Evolutionary conservation across 2,329 filamentous ascomycete genomes (phyloP), one percentile per base, ranked within the genome.

Genomic region (Aureobasidium sp.): DNA sequence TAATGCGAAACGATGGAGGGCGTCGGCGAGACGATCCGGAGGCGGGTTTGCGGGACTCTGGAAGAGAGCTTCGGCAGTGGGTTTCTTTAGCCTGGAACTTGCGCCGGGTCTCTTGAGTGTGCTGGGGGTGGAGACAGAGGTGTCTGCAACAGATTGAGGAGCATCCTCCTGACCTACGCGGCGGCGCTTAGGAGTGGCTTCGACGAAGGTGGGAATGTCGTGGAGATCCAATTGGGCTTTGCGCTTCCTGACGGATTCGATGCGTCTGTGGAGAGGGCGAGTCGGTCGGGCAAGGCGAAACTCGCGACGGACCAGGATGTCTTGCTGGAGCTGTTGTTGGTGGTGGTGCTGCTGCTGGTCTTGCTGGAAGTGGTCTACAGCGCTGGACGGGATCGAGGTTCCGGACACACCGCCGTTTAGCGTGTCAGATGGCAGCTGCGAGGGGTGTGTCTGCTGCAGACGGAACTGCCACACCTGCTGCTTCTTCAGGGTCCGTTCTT

Each of bases 161-260:
- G 61, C 62, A 45, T 34, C 34, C 9, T 42, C 53, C 15, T 60
- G 60, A 36, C 41, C 49, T 14, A 53, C 52, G 15, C 25, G 49
- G 12, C 42, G 52, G n/a, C 45, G 44, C 45, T 57, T 52, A 20
- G 12, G 53, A 25, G 44, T 55, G 31, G 49, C 64, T 47, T 65
- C 64, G 51, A 65, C 59, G 52, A 65, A 65, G n/a, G 57, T 65
- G 22, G 64, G 62, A 11, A 65, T 65, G 34, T 63, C 64, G 34
- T 55, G 49, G 22, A 14, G n/a, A 17, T 62, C 60, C 25, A 31
- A 41, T 39, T 62, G 60, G 31, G 42, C 51, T 34, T 62, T 62
- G 27, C 60, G 48, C 42, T 62, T 62, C 31, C 51, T 56, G 31
- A 22, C 49, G 22, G 55, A 55, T 52, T 62, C 62, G 29, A 61